phyloP scores from a whole-genome alignment of 148 eudicot genomes.

The Arbutus unedo region DNA sequence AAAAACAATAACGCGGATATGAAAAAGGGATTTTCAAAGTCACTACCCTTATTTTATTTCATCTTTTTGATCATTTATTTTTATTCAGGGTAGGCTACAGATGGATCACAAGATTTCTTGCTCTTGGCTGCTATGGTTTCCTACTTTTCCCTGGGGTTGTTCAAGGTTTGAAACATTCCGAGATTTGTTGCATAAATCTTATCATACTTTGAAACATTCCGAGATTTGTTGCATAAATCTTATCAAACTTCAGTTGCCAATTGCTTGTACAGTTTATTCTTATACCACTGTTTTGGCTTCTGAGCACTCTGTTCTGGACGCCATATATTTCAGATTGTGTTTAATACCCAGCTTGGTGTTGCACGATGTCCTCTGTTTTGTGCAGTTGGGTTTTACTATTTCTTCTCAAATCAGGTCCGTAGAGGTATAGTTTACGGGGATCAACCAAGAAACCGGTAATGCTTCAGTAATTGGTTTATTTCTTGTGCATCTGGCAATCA shows the following conservation, averaged over 20 bases:
- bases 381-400: slow-evolving; percentile 69
- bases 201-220: slow-evolving; percentile 32
- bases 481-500: slow-evolving; percentile 6
- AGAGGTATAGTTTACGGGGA: slow-evolving; percentile 62
- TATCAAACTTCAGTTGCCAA: neutral
- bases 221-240: neutral
- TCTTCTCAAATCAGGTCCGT: slow-evolving; percentile 51
- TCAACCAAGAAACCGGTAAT: slow-evolving; percentile 64
- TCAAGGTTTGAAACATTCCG: too few relatives aligned
- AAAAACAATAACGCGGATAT: too few relatives aligned
- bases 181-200: too few relatives aligned
- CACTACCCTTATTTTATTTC: neutral
- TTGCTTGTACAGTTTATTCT: neutral
- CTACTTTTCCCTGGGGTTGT: too few relatives aligned
- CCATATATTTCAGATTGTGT: neutral
- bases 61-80: slow-evolving; percentile 30
- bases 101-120: slow-evolving; percentile 50
- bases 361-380: slow-evolving; percentile 10
- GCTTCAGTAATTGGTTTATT: slow-evolving; percentile 8
- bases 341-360: neutral
- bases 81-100: slow-evolving; percentile 73
- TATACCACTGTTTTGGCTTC: neutral
- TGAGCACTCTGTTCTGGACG: neutral
- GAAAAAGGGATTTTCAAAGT: too few relatives aligned
- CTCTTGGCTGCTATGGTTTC: too few relatives aligned